phyloP scores from a whole-genome alignment of 306 rosid genomes.

The Prunus mume region DNA sequence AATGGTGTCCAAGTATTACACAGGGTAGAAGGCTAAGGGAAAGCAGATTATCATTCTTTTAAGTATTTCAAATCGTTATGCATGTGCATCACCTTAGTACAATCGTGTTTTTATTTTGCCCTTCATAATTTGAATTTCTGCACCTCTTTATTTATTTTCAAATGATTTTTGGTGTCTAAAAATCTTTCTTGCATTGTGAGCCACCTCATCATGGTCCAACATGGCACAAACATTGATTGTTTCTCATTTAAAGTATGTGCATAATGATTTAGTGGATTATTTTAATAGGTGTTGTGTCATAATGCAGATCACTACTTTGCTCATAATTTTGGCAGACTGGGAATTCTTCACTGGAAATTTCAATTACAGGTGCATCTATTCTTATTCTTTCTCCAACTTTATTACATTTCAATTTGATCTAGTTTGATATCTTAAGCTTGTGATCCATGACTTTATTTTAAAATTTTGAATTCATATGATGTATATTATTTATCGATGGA shows the following conservation, averaged over 20 bases:
- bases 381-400: neutral
- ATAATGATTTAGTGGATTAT: neutral
- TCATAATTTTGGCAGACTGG: neutral
- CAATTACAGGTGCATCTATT: neutral
- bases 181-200: neutral
- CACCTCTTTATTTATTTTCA: too few relatives aligned
- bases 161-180: too few relatives aligned
- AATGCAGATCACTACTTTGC: constrained; percentile 7
- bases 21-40: neutral
- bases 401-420: neutral
- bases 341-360: neutral
- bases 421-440: neutral
- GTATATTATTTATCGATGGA: neutral
- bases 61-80: neutral
- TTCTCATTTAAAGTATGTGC: neutral
- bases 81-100: neutral
- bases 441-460: neutral
- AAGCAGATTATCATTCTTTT: neutral
- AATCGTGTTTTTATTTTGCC: too few relatives aligned
- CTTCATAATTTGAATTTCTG: neutral
- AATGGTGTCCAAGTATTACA: neutral
- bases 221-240: neutral
- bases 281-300: neutral
- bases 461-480: neutral
- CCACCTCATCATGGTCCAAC: neutral